These are phyloP conservation scores for Mariannaea elegans DNA, from an alignment of 2,329 filamentous ascomycete genomes.

Conservation along the genomic window DNA sequence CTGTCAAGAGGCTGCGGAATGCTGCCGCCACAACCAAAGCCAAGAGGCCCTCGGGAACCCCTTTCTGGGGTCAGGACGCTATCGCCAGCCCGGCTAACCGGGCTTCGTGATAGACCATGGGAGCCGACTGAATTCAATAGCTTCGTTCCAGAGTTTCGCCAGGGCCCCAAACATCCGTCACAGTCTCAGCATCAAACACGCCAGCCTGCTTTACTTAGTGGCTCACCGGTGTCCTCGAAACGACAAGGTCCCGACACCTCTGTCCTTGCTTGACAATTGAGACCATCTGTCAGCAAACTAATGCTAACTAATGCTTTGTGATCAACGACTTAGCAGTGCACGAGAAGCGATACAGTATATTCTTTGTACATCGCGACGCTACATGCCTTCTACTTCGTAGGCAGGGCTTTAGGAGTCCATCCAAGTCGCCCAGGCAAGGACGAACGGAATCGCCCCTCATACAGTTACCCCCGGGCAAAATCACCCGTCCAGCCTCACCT, in stretches of 20 bases:
- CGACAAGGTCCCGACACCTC: slow-evolving; percentile 5
- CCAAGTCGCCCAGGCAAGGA: background rate
- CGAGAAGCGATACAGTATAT: no score
- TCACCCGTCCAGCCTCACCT: slow-evolving; percentile 13
- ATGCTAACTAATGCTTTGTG: background rate
- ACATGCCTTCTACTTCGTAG: background rate
- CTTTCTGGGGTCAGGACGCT: slow-evolving; percentile 38
- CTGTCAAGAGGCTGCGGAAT: slow-evolving; percentile 41
- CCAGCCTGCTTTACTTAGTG: slow-evolving; percentile 6
- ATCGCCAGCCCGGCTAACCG: slow-evolving; percentile 30
- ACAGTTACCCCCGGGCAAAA: slow-evolving; percentile 1
- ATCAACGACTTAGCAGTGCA: no score
- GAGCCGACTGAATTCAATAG: slow-evolving; percentile 33
- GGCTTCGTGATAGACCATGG: slow-evolving; percentile 21
- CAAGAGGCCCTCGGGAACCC: slow-evolving; percentile 34
- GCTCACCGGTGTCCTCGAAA: slow-evolving; percentile 17
- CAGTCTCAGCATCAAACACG: slow-evolving; percentile 12
- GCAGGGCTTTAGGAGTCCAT: background rate
- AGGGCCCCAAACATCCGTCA: slow-evolving; percentile 9
- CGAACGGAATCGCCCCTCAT: slow-evolving; percentile 7
- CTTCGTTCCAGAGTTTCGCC: slow-evolving; percentile 28
- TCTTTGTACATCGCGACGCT: background rate
- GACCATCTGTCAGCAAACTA: background rate
- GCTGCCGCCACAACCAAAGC: slow-evolving; percentile 39
- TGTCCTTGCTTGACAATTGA: background rate